Conservation (phyloP, 2,329 filamentous ascomycete genomes). For the Nemania diffusa region DNA sequence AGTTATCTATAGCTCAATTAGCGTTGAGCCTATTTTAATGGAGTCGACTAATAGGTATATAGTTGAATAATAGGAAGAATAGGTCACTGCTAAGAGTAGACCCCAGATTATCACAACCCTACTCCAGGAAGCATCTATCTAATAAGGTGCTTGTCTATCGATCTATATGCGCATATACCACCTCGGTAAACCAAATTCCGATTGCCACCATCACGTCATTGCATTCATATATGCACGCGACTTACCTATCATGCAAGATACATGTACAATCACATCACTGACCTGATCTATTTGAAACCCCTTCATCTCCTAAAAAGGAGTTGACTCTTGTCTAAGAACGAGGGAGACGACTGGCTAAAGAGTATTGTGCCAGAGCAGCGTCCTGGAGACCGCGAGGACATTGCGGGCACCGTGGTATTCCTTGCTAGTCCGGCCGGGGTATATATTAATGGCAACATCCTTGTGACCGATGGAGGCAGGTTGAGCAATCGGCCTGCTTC, state of each 20-base stretch:
- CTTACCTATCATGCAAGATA: neutral
- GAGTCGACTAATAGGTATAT: too few relatives aligned
- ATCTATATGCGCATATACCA: too few relatives aligned
- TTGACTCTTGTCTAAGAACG: slow-evolving; percentile 44
- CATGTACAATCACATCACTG: neutral
- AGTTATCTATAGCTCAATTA: too few relatives aligned
- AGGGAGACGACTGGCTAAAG: slow-evolving; percentile 39
- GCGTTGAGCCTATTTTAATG: too few relatives aligned
- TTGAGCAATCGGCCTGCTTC: slow-evolving; percentile 45
- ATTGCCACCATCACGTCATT: neutral
- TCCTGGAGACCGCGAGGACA: slow-evolving; percentile 56
- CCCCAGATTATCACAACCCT: too few relatives aligned
- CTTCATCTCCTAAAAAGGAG: too few relatives aligned
- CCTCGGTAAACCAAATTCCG: neutral
- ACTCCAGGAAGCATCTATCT: too few relatives aligned
- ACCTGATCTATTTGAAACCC: too few relatives aligned
- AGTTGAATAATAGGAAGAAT: too few relatives aligned
- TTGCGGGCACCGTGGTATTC: slow-evolving; percentile 64
- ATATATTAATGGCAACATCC: slow-evolving; percentile 64
- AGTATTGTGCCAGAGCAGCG: slow-evolving; percentile 40
- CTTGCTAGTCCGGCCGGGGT: slow-evolving; percentile 61
- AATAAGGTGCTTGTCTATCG: too few relatives aligned
- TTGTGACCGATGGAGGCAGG: slow-evolving; percentile 64
- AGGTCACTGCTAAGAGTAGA: too few relatives aligned
- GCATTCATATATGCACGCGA: too few relatives aligned